These are phyloP conservation scores for Exophiala mesophila DNA, from an alignment of 2,329 filamentous ascomycete species.

Conservation along the genomic window DNA sequence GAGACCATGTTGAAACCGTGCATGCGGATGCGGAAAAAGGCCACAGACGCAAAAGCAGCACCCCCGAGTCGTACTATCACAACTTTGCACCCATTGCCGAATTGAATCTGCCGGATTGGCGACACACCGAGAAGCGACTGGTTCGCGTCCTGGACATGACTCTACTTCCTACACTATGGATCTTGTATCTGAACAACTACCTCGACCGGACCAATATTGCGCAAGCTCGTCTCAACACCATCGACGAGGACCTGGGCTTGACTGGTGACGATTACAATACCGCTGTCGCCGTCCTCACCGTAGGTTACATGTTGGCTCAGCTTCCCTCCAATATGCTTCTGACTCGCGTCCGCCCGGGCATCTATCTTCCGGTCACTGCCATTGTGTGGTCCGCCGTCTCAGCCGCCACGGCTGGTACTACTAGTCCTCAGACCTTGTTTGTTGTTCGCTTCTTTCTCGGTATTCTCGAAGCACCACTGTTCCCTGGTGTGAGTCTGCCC, in stretches of 20 bases:
- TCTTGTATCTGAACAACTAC: conserved; percentile 14
- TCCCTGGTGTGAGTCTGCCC: conserved; percentile 35
- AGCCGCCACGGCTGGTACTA: conserved; percentile 19
- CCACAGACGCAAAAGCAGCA: background rate
- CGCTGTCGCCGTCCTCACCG: conserved; percentile 52
- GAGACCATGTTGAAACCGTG: background rate
- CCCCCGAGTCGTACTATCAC: background rate
- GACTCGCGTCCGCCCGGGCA: conserved; percentile 49
- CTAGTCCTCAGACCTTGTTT: conserved; percentile 31
- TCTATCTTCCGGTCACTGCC: conserved; percentile 44
- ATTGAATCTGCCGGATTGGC: background rate
- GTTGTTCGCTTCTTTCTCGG: conserved; percentile 37
- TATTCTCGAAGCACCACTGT: background rate
- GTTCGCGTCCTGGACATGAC: conserved; percentile 1
- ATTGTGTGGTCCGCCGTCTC: conserved; percentile 24
- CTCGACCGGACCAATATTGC: conserved; percentile 42
- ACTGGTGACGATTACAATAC: conserved; percentile 54
- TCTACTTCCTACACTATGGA: background rate
- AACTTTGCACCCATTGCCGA: background rate
- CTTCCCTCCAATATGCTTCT: conserved; percentile 57
- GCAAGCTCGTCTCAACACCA: conserved; percentile 50
- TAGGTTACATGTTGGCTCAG: conserved; percentile 58
- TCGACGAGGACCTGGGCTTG: conserved; percentile 53
- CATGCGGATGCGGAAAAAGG: background rate
- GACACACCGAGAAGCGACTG: conserved; percentile 22